Evolutionary conservation across 352 stramenopile genomes (phyloP).

Genomic region (Saprolegnia diclina): DNA sequence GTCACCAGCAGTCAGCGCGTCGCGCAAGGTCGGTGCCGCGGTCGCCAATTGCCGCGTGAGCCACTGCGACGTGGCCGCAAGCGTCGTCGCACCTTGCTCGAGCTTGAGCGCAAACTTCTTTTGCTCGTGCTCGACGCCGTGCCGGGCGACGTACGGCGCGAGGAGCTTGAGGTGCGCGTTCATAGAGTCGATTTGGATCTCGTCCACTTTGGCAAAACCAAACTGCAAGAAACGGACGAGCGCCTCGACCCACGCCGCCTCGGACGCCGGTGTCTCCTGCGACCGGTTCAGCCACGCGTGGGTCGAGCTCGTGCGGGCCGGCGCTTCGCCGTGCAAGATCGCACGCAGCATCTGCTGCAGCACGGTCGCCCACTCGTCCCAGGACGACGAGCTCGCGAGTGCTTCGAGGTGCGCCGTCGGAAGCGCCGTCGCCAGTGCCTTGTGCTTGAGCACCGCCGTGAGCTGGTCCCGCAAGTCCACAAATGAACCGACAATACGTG

Average conservation of each 20-base stretch:
- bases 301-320: constrained; percentile 44
- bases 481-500: constrained; percentile 40
- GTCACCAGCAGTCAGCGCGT: constrained; percentile 32
- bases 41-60: constrained; percentile 33
- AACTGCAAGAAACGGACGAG: constrained; percentile 65
- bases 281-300: constrained; percentile 38
- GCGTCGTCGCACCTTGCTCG: constrained; percentile 22
- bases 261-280: constrained; percentile 30
- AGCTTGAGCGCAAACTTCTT: constrained; percentile 42
- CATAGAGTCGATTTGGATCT: constrained; percentile 51
- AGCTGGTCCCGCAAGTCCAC: constrained; percentile 52
- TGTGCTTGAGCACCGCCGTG: constrained; percentile 25
- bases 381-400: background rate
- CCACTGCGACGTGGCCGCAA: constrained; percentile 50
- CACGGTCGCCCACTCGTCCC: constrained; percentile 13
- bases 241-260: constrained; percentile 22
- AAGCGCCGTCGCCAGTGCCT: background rate
- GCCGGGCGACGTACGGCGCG: constrained; percentile 44
- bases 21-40: constrained; percentile 30
- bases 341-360: constrained; percentile 37
- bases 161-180: constrained; percentile 57
- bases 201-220: constrained; percentile 54
- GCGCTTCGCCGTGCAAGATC: constrained; percentile 47
- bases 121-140: constrained; percentile 62
- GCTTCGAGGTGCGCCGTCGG: background rate